A percentile compares a stretch with the other conserved stretches of the same genome.
Evolutionary conservation across 2,329 filamentous ascomycete genomes (phyloP).

Genomic region (Claviceps purpurea): DNA sequence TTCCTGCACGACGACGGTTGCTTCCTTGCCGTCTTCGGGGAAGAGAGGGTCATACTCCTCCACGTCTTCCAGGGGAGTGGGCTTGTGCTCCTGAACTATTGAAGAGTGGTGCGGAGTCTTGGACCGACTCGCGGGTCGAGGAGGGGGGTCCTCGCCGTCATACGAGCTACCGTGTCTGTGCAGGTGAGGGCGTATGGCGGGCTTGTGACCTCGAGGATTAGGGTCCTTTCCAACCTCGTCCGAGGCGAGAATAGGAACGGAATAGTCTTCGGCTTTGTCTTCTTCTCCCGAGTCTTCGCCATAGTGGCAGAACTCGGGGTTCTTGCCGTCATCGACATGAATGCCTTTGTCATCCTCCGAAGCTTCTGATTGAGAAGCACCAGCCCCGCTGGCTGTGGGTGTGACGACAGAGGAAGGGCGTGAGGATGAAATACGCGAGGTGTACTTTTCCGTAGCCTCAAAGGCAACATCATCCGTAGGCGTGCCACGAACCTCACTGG

Average conservation of each 20-base stretch:
- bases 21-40: conserved; percentile 55
- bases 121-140: conserved; percentile 51
- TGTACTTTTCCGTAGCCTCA: conserved; percentile 73
- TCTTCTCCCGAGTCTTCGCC: conserved; percentile 34
- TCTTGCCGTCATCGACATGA: conserved; percentile 54
- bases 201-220: conserved; percentile 54
- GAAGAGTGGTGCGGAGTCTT: conserved; percentile 39
- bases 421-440: conserved; percentile 62
- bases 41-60: conserved; percentile 95
- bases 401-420: conserved; percentile 30
- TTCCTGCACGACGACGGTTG: conserved; percentile 14
- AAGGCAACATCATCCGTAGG: conserved; percentile 88
- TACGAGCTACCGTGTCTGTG: conserved; percentile 48
- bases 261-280: conserved; percentile 47
- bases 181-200: conserved; percentile 66
- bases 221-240: conserved; percentile 74
- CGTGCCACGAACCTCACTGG: conserved; percentile 51
- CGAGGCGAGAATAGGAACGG: conserved; percentile 71
- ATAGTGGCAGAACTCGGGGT: conserved; percentile 24
- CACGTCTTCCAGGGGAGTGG: conserved; percentile 71
- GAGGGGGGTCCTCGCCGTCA: conserved; percentile 43
- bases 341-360: conserved; percentile 46
- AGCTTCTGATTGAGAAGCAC: conserved; percentile 16
- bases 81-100: conserved; percentile 36
- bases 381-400: conserved; percentile 14